phyloP scores from a whole-genome alignment of 768 basidiomycete genomes.

The Phlegmacium glaucopus region DNA sequence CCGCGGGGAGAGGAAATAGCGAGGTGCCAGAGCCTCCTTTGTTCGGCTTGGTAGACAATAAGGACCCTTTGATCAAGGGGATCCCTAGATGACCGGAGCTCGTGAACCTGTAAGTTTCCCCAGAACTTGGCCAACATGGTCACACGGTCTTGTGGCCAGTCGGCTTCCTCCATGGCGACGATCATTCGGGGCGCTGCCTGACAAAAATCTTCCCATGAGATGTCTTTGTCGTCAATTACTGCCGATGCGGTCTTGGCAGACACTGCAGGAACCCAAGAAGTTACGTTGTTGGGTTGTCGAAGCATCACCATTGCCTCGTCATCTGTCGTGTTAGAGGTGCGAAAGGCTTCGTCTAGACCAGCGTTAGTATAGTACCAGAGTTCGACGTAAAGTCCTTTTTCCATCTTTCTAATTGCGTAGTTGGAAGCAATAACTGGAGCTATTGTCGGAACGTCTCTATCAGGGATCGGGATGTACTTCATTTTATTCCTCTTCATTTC shows the following conservation, averaged over 20 bases:
- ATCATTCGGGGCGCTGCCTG: neutral
- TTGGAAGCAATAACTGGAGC: neutral
- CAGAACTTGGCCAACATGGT: no score
- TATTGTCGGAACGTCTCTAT: neutral
- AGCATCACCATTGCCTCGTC: neutral
- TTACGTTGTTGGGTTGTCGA: neutral
- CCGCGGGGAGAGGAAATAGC: no score
- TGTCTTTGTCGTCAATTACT: neutral
- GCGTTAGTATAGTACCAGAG: neutral
- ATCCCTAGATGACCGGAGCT: no score
- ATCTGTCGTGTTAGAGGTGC: neutral
- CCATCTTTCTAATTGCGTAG: no score
- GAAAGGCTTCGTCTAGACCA: neutral
- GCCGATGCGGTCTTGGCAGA: no score
- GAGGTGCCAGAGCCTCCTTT: no score
- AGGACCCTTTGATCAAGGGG: no score
- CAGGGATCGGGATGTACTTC: neutral
- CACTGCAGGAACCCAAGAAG: neutral
- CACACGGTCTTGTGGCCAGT: no score
- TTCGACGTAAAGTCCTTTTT: neutral
- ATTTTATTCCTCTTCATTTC: neutral
- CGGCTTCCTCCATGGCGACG: neutral
- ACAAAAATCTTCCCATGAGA: neutral
- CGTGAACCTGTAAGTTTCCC: no score
- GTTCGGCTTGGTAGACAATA: no score